Evolutionary conservation across 1,284 basidiomycete species (phyloP).

Genomic region (Ceratobasidium sp.): DNA sequence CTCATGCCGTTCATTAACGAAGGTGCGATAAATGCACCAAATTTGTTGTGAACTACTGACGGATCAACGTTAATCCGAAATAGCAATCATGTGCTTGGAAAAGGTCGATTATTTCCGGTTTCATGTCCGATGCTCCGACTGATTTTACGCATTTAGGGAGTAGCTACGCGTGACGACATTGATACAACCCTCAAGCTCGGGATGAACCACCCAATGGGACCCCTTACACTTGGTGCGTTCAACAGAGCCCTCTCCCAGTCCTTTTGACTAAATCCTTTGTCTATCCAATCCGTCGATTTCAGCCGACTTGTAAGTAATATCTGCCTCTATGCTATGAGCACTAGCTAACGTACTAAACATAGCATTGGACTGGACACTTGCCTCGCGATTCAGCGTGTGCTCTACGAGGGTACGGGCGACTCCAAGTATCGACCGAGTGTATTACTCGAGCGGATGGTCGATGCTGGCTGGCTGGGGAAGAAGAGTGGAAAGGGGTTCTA

Average conservation of each 20-base stretch:
- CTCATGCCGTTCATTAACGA: constrained; percentile 95
- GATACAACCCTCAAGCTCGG: constrained; percentile 93
- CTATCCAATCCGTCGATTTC: constrained; percentile 32
- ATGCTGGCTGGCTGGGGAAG: constrained; percentile 94
- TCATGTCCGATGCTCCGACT: constrained; percentile 8
- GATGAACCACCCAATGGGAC: constrained; percentile 98
- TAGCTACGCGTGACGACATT: constrained; percentile 93
- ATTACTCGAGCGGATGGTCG: constrained; percentile 93
- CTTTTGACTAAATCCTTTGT: neutral
- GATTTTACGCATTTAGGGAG: constrained; percentile 66
- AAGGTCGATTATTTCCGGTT: constrained; percentile 63
- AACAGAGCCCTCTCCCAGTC: neutral
- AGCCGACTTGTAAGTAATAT: constrained; percentile 80
- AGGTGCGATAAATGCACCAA: constrained; percentile 55
- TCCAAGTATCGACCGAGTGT: constrained; percentile 97
- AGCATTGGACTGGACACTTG: constrained; percentile 95
- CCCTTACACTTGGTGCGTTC: constrained; percentile 77
- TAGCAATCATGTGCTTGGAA: constrained; percentile 92
- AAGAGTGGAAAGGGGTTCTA: constrained; percentile 94
- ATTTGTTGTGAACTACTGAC: neutral
- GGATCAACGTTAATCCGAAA: constrained; percentile 54
- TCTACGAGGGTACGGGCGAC: constrained; percentile 90
- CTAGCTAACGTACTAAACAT: constrained; percentile 27
- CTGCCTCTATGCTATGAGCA: constrained; percentile 9
- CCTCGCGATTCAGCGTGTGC: constrained; percentile 88